These are phyloP conservation scores for Hypholoma fasciculare DNA, from an alignment of 768 basidiomycete genomes.

Conservation along the genomic window DNA sequence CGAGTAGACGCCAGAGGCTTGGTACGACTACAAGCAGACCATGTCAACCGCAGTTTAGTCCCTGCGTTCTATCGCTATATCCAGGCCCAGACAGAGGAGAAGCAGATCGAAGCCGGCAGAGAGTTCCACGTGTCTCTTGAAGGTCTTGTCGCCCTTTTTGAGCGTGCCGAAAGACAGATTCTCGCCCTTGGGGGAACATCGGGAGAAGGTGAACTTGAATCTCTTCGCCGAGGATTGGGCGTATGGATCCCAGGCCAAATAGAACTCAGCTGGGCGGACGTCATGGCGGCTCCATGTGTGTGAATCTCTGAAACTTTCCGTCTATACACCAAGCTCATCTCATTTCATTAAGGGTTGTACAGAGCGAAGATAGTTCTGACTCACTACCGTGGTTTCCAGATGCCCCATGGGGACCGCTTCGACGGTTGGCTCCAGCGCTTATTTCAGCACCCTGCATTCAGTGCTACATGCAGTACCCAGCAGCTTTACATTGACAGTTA, in stretches of 20 bases:
- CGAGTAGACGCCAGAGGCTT: conserved; percentile 65
- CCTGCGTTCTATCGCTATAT: conserved; percentile 77
- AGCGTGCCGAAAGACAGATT: conserved; percentile 53
- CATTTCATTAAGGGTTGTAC: conserved; percentile 56
- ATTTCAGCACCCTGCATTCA: conserved; percentile 63
- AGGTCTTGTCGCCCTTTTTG: conserved; percentile 51
- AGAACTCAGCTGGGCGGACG: conserved; percentile 61
- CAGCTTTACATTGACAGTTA: conserved; percentile 71
- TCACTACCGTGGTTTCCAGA: conserved; percentile 66
- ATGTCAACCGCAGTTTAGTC: conserved; percentile 61
- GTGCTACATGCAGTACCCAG: conserved; percentile 66
- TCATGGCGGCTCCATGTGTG: conserved; percentile 73
- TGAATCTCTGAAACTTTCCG: conserved; percentile 7
- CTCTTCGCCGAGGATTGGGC: conserved; percentile 45
- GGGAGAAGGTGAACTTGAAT: conserved; percentile 40
- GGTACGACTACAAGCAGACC: conserved; percentile 67
- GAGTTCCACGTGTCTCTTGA: conserved; percentile 57
- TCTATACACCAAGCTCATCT: neutral
- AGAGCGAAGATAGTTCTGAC: conserved; percentile 62
- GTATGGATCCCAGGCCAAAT: conserved; percentile 55
- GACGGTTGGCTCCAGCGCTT: conserved; percentile 53
- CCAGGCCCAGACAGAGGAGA: conserved; percentile 60
- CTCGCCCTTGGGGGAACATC: conserved; percentile 34
- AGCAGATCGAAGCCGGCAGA: conserved; percentile 51
- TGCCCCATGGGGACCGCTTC: conserved; percentile 51